Base-by-base conservation (phyloP, 345 rosid genomes). In the Dipteronia sinensis region DNA sequence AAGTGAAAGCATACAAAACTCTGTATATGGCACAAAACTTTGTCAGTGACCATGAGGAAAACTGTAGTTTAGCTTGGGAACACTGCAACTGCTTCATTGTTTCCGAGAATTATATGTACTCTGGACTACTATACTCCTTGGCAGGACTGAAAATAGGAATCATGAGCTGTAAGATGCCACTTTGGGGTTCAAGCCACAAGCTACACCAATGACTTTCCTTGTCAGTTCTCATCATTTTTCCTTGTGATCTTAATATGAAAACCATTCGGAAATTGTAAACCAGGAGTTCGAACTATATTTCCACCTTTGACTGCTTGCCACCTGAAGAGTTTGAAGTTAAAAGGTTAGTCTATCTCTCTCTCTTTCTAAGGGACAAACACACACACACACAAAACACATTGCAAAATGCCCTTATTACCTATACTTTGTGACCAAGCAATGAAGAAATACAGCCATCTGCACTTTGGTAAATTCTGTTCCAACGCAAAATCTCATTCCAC, bases 401-500 rank as follows among this genome's bases (percentile, higher is more conserved):
- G 64, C 42, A 42, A 44, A 23, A 19, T 58, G 72, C 51, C 77
- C 46, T 79, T 85, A 93, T 79, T 85, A 93, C 98, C 97, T 91
- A 95, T 88, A 92, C 82, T 88, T 90, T 67, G 97, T 92, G 65
- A 94, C 94, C 55, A 94, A 77, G 88, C 91, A 86, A 76, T 93
- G 98, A 71, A 95, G 87, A 81, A 93, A 93, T 27, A 89, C 88
- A 1, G 95, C 98, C 90, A 89, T 88, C 86, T 95, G 98, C 77
- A 90, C 82, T 82, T 90, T 96, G 17, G 99, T 86, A 82, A 95
- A 95, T 72, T 93, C 98, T 47, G 95, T 84, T 74, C 98, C 98
- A 9, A 96, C 97, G 69, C 99, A 96, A 76, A 96, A 88, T 83
- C 99, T 90, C 99, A 93, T 86, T 68, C 99, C 99, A 19, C 98